Base-by-base conservation (phyloP, 805 yeast genomes). In the Starmerella gropengiesseri region DNA sequence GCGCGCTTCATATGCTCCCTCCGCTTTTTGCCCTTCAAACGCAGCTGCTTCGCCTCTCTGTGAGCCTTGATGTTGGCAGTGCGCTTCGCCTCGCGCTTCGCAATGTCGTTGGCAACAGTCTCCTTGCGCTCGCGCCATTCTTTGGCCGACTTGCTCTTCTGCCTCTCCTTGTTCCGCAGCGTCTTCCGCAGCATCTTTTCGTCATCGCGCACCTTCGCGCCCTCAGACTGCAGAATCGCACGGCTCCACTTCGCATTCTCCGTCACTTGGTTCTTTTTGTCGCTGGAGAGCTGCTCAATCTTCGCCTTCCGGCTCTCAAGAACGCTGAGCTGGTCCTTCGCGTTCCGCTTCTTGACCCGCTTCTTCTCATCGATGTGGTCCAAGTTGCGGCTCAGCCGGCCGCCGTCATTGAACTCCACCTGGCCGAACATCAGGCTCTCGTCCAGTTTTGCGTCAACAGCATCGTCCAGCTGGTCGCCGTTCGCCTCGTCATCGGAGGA, bases 91-190 rank as follows among this genome's bases (percentile, higher is more conserved):
- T 74, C 77, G 55, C 81, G 80, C 14, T 79, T 82, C 37, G 77
- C 71, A 40, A 81, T 78, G 29, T 79, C 77, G 53, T 78, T 82
- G 45, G 75, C 74, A 12, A 91, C 95, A 28, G 71, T 71, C 54
- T 78, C 81, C 59, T 82, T 79, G 52, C 99, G 75, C 40, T 89
- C 96, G 51, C 67, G 73, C 99, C 99, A 91, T 62, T 89, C 94
- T 40, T 75, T 67, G 55, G 85, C 94, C 45, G 93, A 80, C 67
- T 78, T 83, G 57, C 82, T 73, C 68, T 91, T 91, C 57, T 73
- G 71, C 48, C 81, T 76, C 54, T 84, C 89, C 59, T 85, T 83
- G 54, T 81, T 73, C 66, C 81, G 86, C 48, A 89, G 62, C 2
- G 96, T 83, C 61, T 84, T 89, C 56, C 78, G 80, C 62, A 91